These are phyloP conservation scores for Cutaneotrichosporon sp. DNA, from an alignment of 1,284 basidiomycete species.

Conservation along the genomic window DNA sequence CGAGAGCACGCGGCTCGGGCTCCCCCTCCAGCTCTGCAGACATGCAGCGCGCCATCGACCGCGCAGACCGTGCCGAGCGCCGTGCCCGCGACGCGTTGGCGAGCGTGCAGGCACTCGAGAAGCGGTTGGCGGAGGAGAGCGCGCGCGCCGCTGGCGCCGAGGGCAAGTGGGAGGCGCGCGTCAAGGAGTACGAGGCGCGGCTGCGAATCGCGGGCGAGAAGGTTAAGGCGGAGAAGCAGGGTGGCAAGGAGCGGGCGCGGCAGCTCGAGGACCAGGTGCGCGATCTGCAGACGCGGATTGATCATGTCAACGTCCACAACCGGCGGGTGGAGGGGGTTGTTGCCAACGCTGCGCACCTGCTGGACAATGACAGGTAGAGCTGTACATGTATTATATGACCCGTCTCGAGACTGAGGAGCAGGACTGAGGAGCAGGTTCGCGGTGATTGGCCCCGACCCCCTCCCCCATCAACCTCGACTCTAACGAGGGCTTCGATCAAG, in stretches of 20 bases:
- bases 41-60: constrained; percentile 65
- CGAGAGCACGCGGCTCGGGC: neutral
- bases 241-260: constrained; percentile 75
- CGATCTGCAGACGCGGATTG: constrained; percentile 50
- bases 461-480: too few species aligned
- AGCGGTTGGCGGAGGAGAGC: constrained; percentile 72
- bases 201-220: constrained; percentile 86
- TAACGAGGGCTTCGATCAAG: too few species aligned
- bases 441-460: too few species aligned
- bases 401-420: too few species aligned
- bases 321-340: constrained; percentile 45
- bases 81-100: constrained; percentile 77
- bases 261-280: constrained; percentile 55
- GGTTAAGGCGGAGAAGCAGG: constrained; percentile 91
- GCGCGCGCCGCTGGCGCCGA: constrained; percentile 70
- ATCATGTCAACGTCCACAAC: constrained; percentile 40
- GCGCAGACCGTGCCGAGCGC: constrained; percentile 78
- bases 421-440: too few species aligned
- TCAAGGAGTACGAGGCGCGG: constrained; percentile 85
- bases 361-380: constrained; percentile 18
- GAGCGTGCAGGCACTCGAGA: constrained; percentile 77
- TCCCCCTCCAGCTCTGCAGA: constrained; percentile 55
- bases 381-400: constrained; percentile 5
- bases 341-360: constrained; percentile 40
- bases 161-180: constrained; percentile 86